Percentiles rank a stretch among this genome's conserved stretches.
These are phyloP conservation scores for Xylariales sp. DNA, from an alignment of 2,329 filamentous ascomycete species.

Conservation along the genomic window DNA sequence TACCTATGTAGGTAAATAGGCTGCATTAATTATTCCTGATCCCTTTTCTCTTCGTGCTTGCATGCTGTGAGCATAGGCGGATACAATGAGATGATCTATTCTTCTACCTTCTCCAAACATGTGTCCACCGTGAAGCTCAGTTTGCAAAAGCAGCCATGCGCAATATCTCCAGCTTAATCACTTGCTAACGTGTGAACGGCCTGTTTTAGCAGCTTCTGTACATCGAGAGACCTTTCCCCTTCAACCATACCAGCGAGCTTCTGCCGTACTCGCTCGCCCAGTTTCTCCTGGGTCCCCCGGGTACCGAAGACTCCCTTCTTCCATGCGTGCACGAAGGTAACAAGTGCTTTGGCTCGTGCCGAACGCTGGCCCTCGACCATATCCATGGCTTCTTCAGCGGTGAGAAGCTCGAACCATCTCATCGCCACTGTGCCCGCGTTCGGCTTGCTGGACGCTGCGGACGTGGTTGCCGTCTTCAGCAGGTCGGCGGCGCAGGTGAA, in stretches of 20 bases:
- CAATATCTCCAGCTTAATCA: too few relatives aligned
- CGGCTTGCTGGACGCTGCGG: constrained; percentile 11
- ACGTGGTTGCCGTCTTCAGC: constrained; percentile 34
- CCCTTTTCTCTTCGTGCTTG: too few relatives aligned
- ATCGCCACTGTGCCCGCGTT: constrained; percentile 20
- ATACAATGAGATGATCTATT: too few relatives aligned
- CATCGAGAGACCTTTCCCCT: constrained; percentile 40
- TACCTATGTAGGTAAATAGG: too few relatives aligned
- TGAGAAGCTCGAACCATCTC: constrained; percentile 42
- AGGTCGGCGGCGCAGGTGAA: constrained; percentile 46
- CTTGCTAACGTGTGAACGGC: constrained; percentile 29
- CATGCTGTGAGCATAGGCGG: too few relatives aligned
- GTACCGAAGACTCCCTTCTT: constrained; percentile 38
- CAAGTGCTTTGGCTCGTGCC: constrained; percentile 41
- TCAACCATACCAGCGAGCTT: constrained; percentile 30
- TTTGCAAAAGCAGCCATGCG: too few relatives aligned
- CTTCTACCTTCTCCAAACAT: too few relatives aligned
- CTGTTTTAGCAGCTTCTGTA: constrained; percentile 38
- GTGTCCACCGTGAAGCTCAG: too few relatives aligned
- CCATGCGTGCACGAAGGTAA: constrained; percentile 36
- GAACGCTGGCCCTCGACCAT: constrained; percentile 49
- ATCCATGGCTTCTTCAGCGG: constrained; percentile 39
- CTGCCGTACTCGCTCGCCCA: too few relatives aligned
- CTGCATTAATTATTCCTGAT: too few relatives aligned
- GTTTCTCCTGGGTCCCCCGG: constrained; percentile 14